Evolutionary conservation across 495 filamentous ascomycete species (phyloP).

Genomic region (Aspergillus homomorphus): DNA sequence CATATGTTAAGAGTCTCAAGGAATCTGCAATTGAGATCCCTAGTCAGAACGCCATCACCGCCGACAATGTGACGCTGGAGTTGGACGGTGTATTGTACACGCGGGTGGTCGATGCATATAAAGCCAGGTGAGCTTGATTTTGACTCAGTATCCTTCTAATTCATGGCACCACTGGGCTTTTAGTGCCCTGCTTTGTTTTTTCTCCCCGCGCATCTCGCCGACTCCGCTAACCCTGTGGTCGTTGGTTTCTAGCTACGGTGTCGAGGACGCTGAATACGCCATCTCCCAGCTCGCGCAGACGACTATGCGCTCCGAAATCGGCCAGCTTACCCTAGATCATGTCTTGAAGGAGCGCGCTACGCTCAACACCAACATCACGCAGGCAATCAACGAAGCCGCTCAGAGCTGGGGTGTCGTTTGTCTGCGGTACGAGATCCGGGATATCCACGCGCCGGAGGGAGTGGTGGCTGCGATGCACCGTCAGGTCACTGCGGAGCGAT

Average conservation of each 20-base stretch:
- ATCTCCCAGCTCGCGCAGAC: slow-evolving; percentile 98
- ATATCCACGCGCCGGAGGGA: slow-evolving; percentile 91
- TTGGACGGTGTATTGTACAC: slow-evolving; percentile 95
- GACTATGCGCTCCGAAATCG: slow-evolving; percentile 97
- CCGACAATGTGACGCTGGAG: slow-evolving; percentile 96
- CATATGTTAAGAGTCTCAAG: slow-evolving; percentile 96
- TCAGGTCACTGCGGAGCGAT: slow-evolving; percentile 93
- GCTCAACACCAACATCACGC: slow-evolving; percentile 95
- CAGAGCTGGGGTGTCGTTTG: slow-evolving; percentile 96
- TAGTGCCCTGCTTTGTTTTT: slow-evolving; percentile 12
- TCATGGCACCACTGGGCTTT: background rate
- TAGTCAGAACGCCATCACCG: slow-evolving; percentile 93
- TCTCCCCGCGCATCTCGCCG: background rate
- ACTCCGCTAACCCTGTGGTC: slow-evolving; percentile 10
- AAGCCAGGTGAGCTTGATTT: slow-evolving; percentile 65
- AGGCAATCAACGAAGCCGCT: slow-evolving; percentile 96
- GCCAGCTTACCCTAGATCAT: slow-evolving; percentile 92
- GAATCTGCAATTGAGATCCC: slow-evolving; percentile 95
- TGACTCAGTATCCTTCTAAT: slow-evolving; percentile 1
- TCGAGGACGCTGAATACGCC: slow-evolving; percentile 98
- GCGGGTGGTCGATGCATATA: slow-evolving; percentile 93
- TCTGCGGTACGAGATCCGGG: slow-evolving; percentile 94
- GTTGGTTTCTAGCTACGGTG: slow-evolving; percentile 69
- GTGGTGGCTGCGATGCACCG: slow-evolving; percentile 98
- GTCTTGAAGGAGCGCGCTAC: slow-evolving; percentile 94